Percentiles rank a stretch among this genome's conserved stretches.
Evolutionary conservation across 2,329 filamentous ascomycete genomes (phyloP).

Genomic region (Aspergillus brunneoviolaceus): DNA sequence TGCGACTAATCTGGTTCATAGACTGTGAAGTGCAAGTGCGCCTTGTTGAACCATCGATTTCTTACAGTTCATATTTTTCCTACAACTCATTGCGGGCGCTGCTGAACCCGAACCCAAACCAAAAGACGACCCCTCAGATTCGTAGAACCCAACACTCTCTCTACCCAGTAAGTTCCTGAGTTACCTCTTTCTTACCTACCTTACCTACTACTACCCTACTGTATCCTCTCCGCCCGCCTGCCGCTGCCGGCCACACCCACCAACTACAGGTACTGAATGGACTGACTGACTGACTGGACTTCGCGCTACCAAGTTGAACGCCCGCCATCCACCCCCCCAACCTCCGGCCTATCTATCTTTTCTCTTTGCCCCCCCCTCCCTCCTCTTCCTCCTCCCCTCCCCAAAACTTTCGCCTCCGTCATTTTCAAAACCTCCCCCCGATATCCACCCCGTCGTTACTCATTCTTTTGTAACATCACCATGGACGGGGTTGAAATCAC

Average conservation of each 20-base stretch:
- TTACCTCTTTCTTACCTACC: background rate
- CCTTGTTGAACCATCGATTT: background rate
- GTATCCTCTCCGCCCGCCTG: constrained; percentile 3
- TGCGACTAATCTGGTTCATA: background rate
- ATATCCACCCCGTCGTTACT: background rate
- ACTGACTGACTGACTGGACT: constrained; percentile 1
- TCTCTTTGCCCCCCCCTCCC: constrained; percentile 1
- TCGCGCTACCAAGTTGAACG: background rate
- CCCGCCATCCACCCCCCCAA: background rate
- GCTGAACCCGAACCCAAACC: constrained; percentile 3
- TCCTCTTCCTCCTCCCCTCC: background rate
- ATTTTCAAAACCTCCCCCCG: constrained; percentile 13
- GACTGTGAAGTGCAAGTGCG: background rate
- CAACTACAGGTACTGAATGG: constrained; percentile 6
- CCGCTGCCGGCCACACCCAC: constrained; percentile 3
- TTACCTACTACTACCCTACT: constrained; percentile 6
- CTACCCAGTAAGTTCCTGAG: background rate
- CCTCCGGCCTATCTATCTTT: constrained; percentile 10
- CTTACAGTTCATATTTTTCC: background rate
- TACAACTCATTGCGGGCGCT: constrained; percentile 11
- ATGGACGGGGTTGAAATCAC: constrained; percentile 67
- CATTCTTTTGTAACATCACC: constrained; percentile 25
- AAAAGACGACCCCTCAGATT: constrained; percentile 14
- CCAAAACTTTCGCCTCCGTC: constrained; percentile 7
- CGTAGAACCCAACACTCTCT: constrained; percentile 11